Percentiles rank a stretch among this genome's conserved stretches.
These are phyloP conservation scores for Globisporangium paddicum DNA, from an alignment of 352 stramenopile genomes.

Conservation along the genomic window DNA sequence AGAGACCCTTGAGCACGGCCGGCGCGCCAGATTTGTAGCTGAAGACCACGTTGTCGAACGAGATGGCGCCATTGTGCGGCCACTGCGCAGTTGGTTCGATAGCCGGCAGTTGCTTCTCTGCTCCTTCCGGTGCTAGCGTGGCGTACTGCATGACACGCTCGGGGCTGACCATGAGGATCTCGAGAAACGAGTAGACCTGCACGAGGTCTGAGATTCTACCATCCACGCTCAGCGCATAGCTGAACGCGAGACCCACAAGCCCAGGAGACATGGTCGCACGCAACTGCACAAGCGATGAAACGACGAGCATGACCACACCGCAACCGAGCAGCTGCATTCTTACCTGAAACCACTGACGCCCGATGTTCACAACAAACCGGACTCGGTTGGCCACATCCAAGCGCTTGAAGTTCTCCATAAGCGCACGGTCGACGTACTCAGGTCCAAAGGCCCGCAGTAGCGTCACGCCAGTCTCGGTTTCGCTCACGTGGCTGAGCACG, in stretches of 20 bases:
- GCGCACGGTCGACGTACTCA: no score
- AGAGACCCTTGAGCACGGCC: constrained; percentile 22
- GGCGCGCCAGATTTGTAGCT: constrained; percentile 14
- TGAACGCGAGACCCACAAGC: not conserved
- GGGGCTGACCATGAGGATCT: no score
- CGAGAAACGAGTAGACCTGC: no score
- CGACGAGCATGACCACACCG: not conserved
- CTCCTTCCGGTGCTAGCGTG: no score
- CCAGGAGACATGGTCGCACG: not conserved
- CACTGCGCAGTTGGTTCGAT: no score
- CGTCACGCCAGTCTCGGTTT: not conserved
- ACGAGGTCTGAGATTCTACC: no score
- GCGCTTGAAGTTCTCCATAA: not conserved
- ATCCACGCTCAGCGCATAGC: not conserved
- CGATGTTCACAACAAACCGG: not conserved
- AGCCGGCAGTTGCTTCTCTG: no score
- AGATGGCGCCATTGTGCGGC: no score
- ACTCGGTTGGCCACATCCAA: not conserved
- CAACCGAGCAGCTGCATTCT: not conserved
- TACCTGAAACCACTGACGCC: not conserved
- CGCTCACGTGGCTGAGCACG: not conserved
- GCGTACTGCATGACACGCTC: no score
- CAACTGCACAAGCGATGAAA: not conserved
- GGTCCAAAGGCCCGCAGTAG: not conserved
- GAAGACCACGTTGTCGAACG: constrained; percentile 2